Base-by-base conservation (phyloP, 1,284 basidiomycete species). In the Sporisorium graminicola region DNA sequence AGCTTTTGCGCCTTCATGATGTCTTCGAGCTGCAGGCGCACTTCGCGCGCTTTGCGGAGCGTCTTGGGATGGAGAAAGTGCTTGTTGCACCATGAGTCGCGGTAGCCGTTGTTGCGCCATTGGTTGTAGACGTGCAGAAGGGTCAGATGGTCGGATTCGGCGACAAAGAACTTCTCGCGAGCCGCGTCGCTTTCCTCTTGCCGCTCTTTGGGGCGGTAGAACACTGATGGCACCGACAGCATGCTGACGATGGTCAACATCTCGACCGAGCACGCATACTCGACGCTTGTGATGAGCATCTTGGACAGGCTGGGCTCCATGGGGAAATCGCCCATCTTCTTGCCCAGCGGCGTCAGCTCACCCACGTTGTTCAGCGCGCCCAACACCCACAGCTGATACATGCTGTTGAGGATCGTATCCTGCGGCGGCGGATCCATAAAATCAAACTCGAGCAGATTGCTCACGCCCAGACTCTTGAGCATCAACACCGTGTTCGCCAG, bases 1-100 rank as follows among this genome's bases (percentile, higher is more conserved):
- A 99, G 93, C 88, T 97, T 98, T 87, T 98, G 95, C 86, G 93
- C 91, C 85, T 96, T 94, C 94, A 98, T 97, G 85, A 99, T 99
- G 85, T 99, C 97, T 86, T 98, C 94, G 26, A 99, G 89, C 87
- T 99, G 97, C 5, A 90, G 90, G 35, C 97, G 91, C n/a, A 99
- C 97, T 87, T 99, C 97, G 27, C 95, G 89, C 1, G 94, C 94
- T 86, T 99, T 99, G 57, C 95, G 89, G 27, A 99, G 89, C 42
- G 98, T 89, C 86, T 99, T 99, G 0, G 95, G 94, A 85, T 99
- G 97, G 60, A 99, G 86, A 87, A 99, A 99, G 86, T 99, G 97
- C 37, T 92, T 90, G 87, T 94, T 91, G 20, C 91, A 91, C 97
- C 97, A 99, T 47, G 94, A 91, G 82, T 99, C 97, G 27, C 93